A percentile compares a stretch with the other conserved stretches of the same genome.
Conservation (phyloP, 495 filamentous ascomycete genomes). For the Hyaloscypha variabilis region DNA sequence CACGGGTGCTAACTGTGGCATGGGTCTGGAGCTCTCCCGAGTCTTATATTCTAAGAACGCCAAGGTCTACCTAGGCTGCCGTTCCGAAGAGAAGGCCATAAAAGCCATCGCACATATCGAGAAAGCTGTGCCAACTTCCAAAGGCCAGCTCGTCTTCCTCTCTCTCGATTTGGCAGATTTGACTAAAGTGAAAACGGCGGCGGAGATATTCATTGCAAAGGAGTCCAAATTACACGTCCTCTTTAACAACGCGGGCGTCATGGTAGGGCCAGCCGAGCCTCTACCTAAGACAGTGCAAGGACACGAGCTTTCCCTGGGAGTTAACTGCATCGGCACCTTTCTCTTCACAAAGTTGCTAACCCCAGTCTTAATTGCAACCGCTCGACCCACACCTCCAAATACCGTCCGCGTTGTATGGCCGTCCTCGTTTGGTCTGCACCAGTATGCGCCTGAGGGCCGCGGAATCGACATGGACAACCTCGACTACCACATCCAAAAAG, state of each 20-base stretch:
- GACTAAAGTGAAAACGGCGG: conserved; percentile 31
- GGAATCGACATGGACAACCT: background rate
- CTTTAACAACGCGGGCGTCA: conserved; percentile 19
- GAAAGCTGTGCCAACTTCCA: conserved; percentile 19
- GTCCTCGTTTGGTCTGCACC: conserved; percentile 18
- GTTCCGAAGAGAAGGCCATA: conserved; percentile 53
- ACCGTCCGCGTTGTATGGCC: conserved; percentile 49
- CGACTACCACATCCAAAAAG: background rate
- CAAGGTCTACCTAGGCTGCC: conserved; percentile 64
- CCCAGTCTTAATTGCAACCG: conserved; percentile 33
- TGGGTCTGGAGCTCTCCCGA: conserved; percentile 65
- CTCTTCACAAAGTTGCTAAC: conserved; percentile 44
- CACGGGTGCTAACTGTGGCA: conserved; percentile 40
- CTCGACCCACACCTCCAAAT: conserved; percentile 24
- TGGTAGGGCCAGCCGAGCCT: conserved; percentile 53
- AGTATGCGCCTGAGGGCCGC: background rate
- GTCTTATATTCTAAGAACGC: conserved; percentile 60
- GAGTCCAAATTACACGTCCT: conserved; percentile 32
- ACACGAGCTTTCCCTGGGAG: conserved; percentile 40
- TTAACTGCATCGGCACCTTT: conserved; percentile 43
- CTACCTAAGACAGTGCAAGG: conserved; percentile 37
- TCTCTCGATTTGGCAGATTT: conserved; percentile 45
- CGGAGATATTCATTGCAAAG: conserved; percentile 37
- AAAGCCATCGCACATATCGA: conserved; percentile 52
- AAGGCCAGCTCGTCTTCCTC: conserved; percentile 42